phyloP scores from a whole-genome alignment of 169 alveolate species.

The Babesia ovis region DNA sequence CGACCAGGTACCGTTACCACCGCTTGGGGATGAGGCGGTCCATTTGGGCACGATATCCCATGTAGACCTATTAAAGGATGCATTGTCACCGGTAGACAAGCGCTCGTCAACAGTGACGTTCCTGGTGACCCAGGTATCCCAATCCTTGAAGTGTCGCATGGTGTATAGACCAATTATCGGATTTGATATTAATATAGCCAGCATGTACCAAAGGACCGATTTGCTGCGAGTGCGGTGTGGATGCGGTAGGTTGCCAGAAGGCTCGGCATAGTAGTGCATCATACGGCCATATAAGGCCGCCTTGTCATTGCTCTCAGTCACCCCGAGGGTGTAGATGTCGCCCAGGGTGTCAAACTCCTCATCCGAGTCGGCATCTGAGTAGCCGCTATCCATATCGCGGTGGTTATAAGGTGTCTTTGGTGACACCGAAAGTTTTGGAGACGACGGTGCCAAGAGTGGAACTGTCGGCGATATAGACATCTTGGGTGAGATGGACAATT shows the following conservation, averaged over 20 bases:
- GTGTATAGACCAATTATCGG: constrained; percentile 56
- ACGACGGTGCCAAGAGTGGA: too few species aligned
- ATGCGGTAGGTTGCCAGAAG: background rate
- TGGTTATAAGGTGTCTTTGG: background rate
- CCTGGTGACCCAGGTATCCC: constrained; percentile 34
- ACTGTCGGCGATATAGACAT: too few species aligned
- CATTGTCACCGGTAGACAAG: background rate
- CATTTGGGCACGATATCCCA: too few species aligned
- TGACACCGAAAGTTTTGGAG: too few species aligned
- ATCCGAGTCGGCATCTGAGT: constrained; percentile 8
- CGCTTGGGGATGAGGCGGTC: too few species aligned
- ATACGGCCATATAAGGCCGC: constrained; percentile 39
- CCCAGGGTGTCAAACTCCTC: constrained; percentile 8
- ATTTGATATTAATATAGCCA: constrained; percentile 37
- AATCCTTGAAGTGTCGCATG: constrained; percentile 46
- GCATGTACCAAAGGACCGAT: constrained; percentile 50
- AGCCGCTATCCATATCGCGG: background rate
- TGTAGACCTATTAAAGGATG: too few species aligned
- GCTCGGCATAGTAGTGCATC: constrained; percentile 43
- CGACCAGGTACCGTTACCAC: too few species aligned
- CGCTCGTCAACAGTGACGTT: background rate
- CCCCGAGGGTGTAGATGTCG: constrained; percentile 29
- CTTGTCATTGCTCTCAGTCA: constrained; percentile 27
- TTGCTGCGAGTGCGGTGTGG: constrained; percentile 12
- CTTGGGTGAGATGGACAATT: too few species aligned